Evolutionary conservation across 805 yeast genomes (phyloP).

Genomic region (Ogataea pini): DNA sequence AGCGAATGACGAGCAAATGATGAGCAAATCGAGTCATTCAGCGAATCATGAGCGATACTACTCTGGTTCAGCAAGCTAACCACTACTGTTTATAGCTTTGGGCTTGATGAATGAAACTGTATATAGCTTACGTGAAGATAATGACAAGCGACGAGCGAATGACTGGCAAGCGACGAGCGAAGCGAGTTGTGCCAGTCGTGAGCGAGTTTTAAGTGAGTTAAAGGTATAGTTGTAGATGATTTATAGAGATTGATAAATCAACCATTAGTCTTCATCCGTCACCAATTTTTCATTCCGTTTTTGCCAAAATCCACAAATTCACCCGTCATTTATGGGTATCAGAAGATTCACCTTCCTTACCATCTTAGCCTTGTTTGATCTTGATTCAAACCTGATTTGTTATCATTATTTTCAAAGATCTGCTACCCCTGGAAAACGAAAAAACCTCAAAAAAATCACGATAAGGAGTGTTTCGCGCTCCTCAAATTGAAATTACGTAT

Average conservation of each 20-base stretch:
- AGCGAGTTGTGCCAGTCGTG: neutral
- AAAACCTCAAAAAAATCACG: too few species aligned
- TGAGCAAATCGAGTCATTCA: neutral
- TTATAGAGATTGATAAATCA: too few species aligned
- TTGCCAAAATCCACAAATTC: too few species aligned
- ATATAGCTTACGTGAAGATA: neutral
- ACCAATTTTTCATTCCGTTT: too few species aligned
- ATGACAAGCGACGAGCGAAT: neutral
- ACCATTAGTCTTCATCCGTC: too few species aligned
- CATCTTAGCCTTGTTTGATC: too few species aligned
- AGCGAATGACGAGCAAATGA: constrained; percentile 1
- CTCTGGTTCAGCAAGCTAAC: neutral
- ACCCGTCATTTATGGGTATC: too few species aligned
- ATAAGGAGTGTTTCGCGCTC: neutral
- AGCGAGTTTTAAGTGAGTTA: neutral
- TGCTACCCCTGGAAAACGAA: too few species aligned
- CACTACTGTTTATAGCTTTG: neutral
- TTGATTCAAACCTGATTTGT: too few species aligned
- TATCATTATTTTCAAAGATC: too few species aligned
- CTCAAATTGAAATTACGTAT: neutral
- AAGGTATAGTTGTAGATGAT: too few species aligned
- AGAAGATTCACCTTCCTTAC: too few species aligned
- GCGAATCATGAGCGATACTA: neutral
- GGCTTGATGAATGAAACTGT: neutral
- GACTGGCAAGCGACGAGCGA: neutral